Percentiles rank a stretch among this genome's conserved stretches.
These are phyloP conservation scores for Sclerotinia spermophila DNA, from an alignment of 2,329 filamentous ascomycete species.

Conservation along the genomic window DNA sequence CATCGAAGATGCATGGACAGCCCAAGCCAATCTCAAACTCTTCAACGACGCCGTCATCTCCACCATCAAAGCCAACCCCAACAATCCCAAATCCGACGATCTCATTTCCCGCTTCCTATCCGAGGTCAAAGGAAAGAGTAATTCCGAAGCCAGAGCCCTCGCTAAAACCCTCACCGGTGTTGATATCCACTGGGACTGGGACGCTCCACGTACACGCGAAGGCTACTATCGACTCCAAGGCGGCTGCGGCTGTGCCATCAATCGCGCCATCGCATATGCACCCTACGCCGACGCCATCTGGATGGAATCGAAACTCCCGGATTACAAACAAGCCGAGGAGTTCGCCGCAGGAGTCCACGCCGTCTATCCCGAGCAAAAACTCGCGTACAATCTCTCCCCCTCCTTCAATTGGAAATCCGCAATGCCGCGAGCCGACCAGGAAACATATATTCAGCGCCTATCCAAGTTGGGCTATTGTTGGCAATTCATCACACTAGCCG, in stretches of 20 bases:
- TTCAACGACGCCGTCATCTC: slow-evolving; percentile 89
- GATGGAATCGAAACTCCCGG: slow-evolving; percentile 98
- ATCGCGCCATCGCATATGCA: slow-evolving; percentile 85
- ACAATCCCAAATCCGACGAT: slow-evolving; percentile 58
- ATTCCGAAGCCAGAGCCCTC: slow-evolving; percentile 74
- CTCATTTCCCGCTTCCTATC: slow-evolving; percentile 64
- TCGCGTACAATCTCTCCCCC: slow-evolving; percentile 96
- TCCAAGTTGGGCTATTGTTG: slow-evolving; percentile 91
- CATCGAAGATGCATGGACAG: slow-evolving; percentile 86
- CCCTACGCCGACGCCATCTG: slow-evolving; percentile 95
- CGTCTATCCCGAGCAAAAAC: slow-evolving; percentile 93
- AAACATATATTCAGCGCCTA: slow-evolving; percentile 93
- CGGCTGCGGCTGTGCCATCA: slow-evolving; percentile 86
- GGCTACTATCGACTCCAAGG: slow-evolving; percentile 93
- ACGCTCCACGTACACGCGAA: slow-evolving; percentile 85
- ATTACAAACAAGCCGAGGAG: slow-evolving; percentile 85
- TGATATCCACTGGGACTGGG: slow-evolving; percentile 93
- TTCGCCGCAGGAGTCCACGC: slow-evolving; percentile 93
- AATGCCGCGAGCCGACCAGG: slow-evolving; percentile 87
- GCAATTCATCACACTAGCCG: slow-evolving; percentile 99
- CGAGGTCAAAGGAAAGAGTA: slow-evolving; percentile 76
- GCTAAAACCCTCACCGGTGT: slow-evolving; percentile 73
- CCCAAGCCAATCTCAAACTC: slow-evolving; percentile 74
- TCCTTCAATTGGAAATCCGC: slow-evolving; percentile 99
- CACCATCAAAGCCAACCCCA: slow-evolving; percentile 65